phyloP scores from a whole-genome alignment of 2,329 filamentous ascomycete species.

The Botrytis sinoallii region DNA sequence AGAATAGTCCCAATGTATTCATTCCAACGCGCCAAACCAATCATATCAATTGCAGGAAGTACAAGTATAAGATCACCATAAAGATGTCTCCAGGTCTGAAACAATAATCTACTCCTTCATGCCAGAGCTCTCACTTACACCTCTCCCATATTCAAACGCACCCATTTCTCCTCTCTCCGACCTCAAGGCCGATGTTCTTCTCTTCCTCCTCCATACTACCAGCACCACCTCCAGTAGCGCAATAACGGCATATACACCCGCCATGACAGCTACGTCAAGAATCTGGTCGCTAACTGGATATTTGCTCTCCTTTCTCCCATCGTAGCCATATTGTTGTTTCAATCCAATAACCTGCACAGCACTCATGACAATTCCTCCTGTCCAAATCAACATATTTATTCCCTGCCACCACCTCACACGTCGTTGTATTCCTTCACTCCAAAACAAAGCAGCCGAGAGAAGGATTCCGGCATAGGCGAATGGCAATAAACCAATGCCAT shows the following conservation, averaged over 20 bases:
- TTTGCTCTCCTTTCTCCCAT: slow-evolving; percentile 33
- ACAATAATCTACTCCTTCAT: neutral
- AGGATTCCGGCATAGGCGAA: slow-evolving; percentile 38
- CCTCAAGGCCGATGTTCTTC: slow-evolving; percentile 11
- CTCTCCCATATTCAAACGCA: neutral
- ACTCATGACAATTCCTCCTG: slow-evolving; percentile 34
- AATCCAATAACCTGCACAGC: slow-evolving; percentile 36
- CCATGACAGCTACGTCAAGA: slow-evolving; percentile 38
- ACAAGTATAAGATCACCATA: neutral
- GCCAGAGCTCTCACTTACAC: neutral
- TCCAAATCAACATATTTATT: slow-evolving; percentile 35
- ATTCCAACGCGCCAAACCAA: slow-evolving; percentile 5
- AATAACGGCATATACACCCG: slow-evolving; percentile 37
- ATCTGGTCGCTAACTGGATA: slow-evolving; percentile 39
- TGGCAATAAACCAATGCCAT: slow-evolving; percentile 38
- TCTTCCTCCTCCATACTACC: slow-evolving; percentile 26
- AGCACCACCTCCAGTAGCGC: slow-evolving; percentile 33
- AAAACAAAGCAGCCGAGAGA: slow-evolving; percentile 30
- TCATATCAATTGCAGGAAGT: neutral
- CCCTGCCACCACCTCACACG: slow-evolving; percentile 31
- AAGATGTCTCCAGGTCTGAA: neutral
- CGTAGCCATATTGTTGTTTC: slow-evolving; percentile 31
- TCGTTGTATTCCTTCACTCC: slow-evolving; percentile 28
- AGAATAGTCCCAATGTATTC: neutral
- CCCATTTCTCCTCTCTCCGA: slow-evolving; percentile 13